A percentile compares a stretch with the other conserved stretches of the same genome.
Conservation (phyloP, 805 yeast species). For the Yarrowia sp. region DNA sequence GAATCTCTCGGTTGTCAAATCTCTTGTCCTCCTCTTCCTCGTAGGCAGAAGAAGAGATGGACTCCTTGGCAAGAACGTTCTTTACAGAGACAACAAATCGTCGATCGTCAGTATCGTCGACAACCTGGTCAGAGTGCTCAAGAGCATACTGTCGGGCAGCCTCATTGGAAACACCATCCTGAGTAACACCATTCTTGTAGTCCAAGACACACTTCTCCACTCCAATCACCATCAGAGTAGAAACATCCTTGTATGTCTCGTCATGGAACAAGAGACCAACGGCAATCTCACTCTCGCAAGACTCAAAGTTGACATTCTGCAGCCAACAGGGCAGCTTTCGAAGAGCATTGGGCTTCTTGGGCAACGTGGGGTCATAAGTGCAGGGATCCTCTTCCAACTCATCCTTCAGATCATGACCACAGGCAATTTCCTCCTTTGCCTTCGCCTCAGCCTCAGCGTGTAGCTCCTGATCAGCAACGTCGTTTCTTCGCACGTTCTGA, state of each 20-base stretch:
- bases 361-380: slow-evolving; percentile 15
- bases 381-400: slow-evolving; percentile 1
- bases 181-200: slow-evolving; percentile 18
- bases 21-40: slow-evolving; percentile 40
- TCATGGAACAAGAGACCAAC: slow-evolving; percentile 41
- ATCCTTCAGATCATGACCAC: slow-evolving; percentile 9
- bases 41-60: slow-evolving; percentile 10
- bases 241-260: slow-evolving; percentile 16
- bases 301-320: slow-evolving; percentile 45
- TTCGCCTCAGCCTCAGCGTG: slow-evolving; percentile 13
- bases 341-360: slow-evolving; percentile 30
- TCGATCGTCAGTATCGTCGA: slow-evolving; percentile 43
- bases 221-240: slow-evolving; percentile 21
- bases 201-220: slow-evolving; percentile 13
- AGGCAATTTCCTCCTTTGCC: slow-evolving; percentile 27
- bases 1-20: slow-evolving; percentile 42
- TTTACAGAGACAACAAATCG: slow-evolving; percentile 26
- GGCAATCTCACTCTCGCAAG: slow-evolving; percentile 45
- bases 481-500: slow-evolving; percentile 31
- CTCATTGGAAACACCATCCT: slow-evolving; percentile 11
- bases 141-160: slow-evolving; percentile 23
- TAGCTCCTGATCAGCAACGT: slow-evolving; percentile 5
- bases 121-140: slow-evolving; percentile 31
- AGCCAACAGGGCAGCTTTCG: slow-evolving; percentile 47
- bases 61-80: slow-evolving; percentile 31